These are phyloP conservation scores for Pugionium cornutum DNA, from an alignment of 345 rosid species.

Conservation along the genomic window DNA sequence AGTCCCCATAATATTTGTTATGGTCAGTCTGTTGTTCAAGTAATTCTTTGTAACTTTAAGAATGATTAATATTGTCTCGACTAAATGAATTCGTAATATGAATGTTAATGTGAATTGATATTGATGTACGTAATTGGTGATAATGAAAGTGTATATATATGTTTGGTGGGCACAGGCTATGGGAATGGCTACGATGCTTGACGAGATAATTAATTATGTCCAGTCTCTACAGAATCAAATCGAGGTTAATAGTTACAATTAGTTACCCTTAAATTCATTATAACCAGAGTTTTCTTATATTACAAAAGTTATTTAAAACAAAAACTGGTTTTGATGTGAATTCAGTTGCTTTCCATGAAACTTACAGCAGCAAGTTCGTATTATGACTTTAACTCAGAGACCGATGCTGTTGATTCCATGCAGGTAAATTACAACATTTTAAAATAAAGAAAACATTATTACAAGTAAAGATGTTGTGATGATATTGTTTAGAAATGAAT, in stretches of 20 bases:
- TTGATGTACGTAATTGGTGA: background rate
- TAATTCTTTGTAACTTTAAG: too few relatives aligned
- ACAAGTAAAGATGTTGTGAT: conserved; percentile 9
- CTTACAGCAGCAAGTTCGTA: conserved; percentile 67
- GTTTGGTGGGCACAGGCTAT: conserved; percentile 52
- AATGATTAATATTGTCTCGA: too few relatives aligned
- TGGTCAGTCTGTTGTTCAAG: too few relatives aligned
- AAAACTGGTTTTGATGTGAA: background rate
- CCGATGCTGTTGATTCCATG: conserved; percentile 58
- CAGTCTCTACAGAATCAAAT: conserved; percentile 75
- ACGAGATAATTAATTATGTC: conserved; percentile 76
- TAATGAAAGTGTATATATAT: conserved; percentile 3
- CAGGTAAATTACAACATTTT: conserved; percentile 32
- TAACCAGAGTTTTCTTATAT: too few relatives aligned
- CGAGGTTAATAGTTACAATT: conserved; percentile 52
- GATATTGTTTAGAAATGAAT: background rate
- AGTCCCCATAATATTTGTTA: too few relatives aligned
- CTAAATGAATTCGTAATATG: too few relatives aligned
- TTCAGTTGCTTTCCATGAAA: conserved; percentile 85
- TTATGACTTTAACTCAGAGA: conserved; percentile 65
- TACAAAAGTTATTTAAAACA: too few relatives aligned
- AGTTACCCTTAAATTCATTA: background rate
- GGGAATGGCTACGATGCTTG: conserved; percentile 87
- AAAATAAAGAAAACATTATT: background rate
- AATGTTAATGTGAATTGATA: background rate